Percentiles rank a stretch among this genome's conserved stretches.
Conservation (phyloP, 257 asterid genomes). For the Striga asiatica region DNA sequence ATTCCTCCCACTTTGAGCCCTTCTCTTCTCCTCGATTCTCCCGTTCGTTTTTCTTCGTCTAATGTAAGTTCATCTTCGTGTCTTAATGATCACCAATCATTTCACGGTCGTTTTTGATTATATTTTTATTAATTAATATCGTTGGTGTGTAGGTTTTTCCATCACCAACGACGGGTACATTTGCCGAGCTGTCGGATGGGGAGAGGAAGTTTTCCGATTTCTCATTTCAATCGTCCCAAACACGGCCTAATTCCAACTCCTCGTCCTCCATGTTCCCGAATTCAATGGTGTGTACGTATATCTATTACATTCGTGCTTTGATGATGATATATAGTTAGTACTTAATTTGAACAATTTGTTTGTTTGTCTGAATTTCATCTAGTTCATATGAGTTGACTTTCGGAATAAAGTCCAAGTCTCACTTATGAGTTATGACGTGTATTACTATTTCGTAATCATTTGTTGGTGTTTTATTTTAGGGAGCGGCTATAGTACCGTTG, state of each 20-base stretch:
- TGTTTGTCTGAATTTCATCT: neutral
- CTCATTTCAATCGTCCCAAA: conserved; percentile 33
- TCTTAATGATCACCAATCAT: neutral
- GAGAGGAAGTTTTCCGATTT: conserved; percentile 35
- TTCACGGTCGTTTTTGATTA: neutral
- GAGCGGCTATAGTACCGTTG: too few species aligned
- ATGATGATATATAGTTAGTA: neutral
- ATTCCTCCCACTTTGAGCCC: conserved; percentile 63
- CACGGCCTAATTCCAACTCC: conserved; percentile 28
- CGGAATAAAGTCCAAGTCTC: neutral
- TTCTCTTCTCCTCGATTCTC: conserved; percentile 68
- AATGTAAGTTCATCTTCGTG: conserved; percentile 35
- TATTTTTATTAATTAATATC: neutral
- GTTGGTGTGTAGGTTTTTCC: conserved; percentile 40
- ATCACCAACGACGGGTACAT: conserved; percentile 61
- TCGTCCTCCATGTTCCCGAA: conserved; percentile 13
- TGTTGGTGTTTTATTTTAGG: too few species aligned
- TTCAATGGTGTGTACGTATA: neutral
- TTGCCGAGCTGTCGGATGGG: conserved; percentile 23
- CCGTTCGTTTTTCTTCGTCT: conserved; percentile 48
- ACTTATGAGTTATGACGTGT: too few species aligned
- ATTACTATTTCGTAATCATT: too few species aligned
- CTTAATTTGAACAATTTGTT: neutral
- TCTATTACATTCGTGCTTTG: too few species aligned
- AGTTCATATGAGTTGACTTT: neutral